Evolutionary conservation across 192 early-diverging fungal species (phyloP).

Genomic region (Bifiguratus adelaidae): DNA sequence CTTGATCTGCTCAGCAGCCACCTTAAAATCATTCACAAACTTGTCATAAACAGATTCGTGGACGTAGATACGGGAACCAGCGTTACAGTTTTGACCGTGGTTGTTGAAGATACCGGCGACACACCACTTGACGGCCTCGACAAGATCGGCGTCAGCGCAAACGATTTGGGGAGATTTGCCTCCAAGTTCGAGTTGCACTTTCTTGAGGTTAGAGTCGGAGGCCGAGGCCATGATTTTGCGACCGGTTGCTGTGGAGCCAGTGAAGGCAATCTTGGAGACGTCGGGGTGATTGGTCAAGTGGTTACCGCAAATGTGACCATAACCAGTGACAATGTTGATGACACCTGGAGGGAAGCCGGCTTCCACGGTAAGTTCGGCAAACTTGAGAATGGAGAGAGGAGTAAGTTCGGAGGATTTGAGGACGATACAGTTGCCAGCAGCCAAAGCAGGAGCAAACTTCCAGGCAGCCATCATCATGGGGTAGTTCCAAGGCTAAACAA

Average conservation of each 20-base stretch:
- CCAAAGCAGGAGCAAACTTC: conserved; percentile 78
- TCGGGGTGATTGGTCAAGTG: conserved; percentile 43
- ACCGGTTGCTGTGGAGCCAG: conserved; percentile 62
- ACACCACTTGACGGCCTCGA: conserved; percentile 51
- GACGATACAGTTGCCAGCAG: conserved; percentile 59
- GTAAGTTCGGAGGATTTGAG: conserved; percentile 69
- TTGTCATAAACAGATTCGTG: conserved; percentile 51
- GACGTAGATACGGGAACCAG: conserved; percentile 71
- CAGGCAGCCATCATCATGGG: conserved; percentile 49
- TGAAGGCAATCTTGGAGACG: conserved; percentile 60
- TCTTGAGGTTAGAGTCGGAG: conserved; percentile 51
- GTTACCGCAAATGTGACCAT: conserved; percentile 43
- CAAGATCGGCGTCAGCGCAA: conserved; percentile 64
- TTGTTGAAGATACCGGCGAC: conserved; percentile 62
- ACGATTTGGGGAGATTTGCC: conserved; percentile 80
- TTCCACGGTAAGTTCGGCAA: conserved; percentile 52
- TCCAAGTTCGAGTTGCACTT: conserved; percentile 72
- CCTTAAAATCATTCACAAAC: conserved; percentile 55
- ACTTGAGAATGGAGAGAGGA: conserved; percentile 46
- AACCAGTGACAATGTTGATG: conserved; percentile 75
- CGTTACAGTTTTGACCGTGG: conserved; percentile 79
- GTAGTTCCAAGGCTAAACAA: conserved; percentile 28
- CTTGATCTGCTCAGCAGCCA: conserved; percentile 33
- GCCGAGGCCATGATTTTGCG: conserved; percentile 42
- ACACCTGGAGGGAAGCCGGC: conserved; percentile 73